A percentile compares a stretch with the other conserved stretches of the same genome.
These are phyloP conservation scores for Mortierella polycephala DNA, from an alignment of 371 early-diverging fungal species.

Conservation along the genomic window DNA sequence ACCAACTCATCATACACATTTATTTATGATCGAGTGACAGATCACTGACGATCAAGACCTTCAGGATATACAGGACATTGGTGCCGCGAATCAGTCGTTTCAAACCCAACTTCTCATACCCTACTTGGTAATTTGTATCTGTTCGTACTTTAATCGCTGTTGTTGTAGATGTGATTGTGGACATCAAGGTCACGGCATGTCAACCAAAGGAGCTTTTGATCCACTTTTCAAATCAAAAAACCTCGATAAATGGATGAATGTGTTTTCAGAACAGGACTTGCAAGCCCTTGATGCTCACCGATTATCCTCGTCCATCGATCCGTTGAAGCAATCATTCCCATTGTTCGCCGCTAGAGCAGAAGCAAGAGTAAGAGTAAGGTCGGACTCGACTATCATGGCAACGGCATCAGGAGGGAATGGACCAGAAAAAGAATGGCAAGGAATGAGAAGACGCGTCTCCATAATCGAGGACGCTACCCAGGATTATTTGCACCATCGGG, in stretches of 20 bases:
- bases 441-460: no score
- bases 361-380: no score
- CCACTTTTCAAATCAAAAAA: conserved; percentile 14
- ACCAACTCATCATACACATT: background rate
- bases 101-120: conserved; percentile 22
- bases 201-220: conserved; percentile 14
- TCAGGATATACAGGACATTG: conserved; percentile 33
- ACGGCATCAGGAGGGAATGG: no score
- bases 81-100: conserved; percentile 13
- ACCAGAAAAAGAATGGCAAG: no score
- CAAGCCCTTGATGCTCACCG: conserved; percentile 7
- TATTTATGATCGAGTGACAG: background rate
- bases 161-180: conserved; percentile 15
- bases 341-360: background rate
- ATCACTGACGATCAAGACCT: conserved; percentile 31
- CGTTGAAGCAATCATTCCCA: background rate
- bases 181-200: conserved; percentile 5
- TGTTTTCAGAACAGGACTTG: conserved; percentile 28
- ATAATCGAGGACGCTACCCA: no score
- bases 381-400: no score
- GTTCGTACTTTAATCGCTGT: conserved; percentile 6
- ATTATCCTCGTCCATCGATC: background rate
- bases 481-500: no score
- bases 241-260: conserved; percentile 25
- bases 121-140: conserved; percentile 6